These are phyloP conservation scores for Chalciporus sphaerocephalus DNA, from an alignment of 768 basidiomycete species.

Conservation along the genomic window DNA sequence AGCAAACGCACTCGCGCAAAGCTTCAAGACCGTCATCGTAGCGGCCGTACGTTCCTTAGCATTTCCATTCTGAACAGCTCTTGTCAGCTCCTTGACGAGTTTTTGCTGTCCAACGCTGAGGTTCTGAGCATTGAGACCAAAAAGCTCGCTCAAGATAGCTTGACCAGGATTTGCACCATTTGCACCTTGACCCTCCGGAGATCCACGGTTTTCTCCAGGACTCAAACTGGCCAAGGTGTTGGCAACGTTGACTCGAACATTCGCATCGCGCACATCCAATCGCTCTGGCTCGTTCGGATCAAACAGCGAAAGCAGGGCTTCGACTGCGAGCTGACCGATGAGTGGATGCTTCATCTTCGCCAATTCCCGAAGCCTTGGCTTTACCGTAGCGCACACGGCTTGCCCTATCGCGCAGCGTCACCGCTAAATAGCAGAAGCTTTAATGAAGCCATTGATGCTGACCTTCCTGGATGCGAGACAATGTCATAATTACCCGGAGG, in stretches of 20 bases:
- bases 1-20: slow-evolving; percentile 16
- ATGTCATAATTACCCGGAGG: slow-evolving; percentile 14
- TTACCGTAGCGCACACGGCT: slow-evolving; percentile 4
- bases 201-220: not conserved
- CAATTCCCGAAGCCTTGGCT: slow-evolving; percentile 13
- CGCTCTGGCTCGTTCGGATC: slow-evolving; percentile 1
- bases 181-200: not conserved
- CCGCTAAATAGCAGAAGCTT: too few species aligned
- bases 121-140: slow-evolving; percentile 9
- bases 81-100: slow-evolving; percentile 13
- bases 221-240: slow-evolving; percentile 9
- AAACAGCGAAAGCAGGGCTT: slow-evolving; percentile 15
- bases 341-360: slow-evolving; percentile 5
- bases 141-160: slow-evolving; percentile 7
- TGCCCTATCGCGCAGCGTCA: not conserved
- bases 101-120: slow-evolving; percentile 3
- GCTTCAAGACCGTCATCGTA: slow-evolving; percentile 20
- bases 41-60: slow-evolving; percentile 21
- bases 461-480: slow-evolving; percentile 20
- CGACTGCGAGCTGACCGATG: slow-evolving; percentile 20
- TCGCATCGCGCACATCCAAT: slow-evolving; percentile 5
- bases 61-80: not conserved
- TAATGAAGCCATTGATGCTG: not conserved
- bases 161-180: not conserved
- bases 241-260: slow-evolving; percentile 18